These are phyloP conservation scores for Coniferiporia weirii DNA, from an alignment of 1,284 basidiomycete species.

Conservation along the genomic window DNA sequence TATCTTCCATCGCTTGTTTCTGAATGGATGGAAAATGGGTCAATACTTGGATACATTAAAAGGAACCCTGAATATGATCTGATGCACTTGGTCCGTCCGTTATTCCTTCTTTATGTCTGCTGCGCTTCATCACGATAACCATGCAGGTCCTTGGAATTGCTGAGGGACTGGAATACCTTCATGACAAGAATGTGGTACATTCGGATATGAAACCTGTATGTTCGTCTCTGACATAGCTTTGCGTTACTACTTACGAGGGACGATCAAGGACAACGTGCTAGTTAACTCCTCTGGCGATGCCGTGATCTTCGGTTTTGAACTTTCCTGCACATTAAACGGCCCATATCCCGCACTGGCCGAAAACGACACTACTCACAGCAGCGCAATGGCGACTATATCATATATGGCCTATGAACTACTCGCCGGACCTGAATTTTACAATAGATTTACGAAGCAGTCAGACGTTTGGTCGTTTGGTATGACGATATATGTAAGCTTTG, in stretches of 20 bases:
- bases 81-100: background rate
- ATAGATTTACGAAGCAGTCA: background rate
- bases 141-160: background rate
- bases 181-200: constrained; percentile 4
- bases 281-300: background rate
- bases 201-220: constrained; percentile 12
- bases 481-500: constrained; percentile 6
- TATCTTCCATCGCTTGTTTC: background rate
- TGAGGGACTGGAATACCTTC: constrained; percentile 9
- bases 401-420: constrained; percentile 2
- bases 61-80: background rate
- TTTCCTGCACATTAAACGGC: background rate
- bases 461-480: constrained; percentile 15
- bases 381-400: background rate
- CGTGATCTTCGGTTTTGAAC: constrained; percentile 6
- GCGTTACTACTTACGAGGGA: background rate
- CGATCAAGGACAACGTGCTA: constrained; percentile 14
- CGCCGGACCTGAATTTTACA: background rate
- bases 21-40: constrained; percentile 7
- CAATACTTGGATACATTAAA: background rate
- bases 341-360: too few species aligned
- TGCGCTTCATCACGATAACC: background rate
- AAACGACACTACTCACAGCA: background rate
- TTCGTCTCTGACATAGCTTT: background rate
- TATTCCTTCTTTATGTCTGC: background rate